These are phyloP conservation scores for Nevesoporus exiguus DNA, from an alignment of 768 basidiomycete species.

Conservation along the genomic window DNA sequence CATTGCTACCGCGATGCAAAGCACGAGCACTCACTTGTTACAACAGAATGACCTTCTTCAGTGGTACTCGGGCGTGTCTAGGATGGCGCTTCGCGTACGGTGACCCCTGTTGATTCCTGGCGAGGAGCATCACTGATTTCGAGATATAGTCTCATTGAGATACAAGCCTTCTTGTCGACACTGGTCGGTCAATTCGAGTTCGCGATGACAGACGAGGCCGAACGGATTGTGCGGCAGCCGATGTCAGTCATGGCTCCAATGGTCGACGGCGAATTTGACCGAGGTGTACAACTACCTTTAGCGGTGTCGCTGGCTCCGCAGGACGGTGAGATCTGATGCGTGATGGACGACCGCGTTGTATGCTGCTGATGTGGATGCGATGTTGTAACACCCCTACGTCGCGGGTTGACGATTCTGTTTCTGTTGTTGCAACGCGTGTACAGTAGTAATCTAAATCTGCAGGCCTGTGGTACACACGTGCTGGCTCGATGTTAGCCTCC, in stretches of 20 bases:
- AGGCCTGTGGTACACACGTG: too few species aligned
- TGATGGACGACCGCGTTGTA: neutral
- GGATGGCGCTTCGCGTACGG: conserved; percentile 30
- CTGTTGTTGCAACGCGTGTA: too few species aligned
- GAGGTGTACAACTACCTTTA: conserved; percentile 31
- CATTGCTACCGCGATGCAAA: too few species aligned
- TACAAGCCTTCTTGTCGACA: conserved; percentile 55
- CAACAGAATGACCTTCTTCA: conserved; percentile 17
- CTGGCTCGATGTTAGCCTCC: too few species aligned
- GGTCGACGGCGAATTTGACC: conserved; percentile 30
- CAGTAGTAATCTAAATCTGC: too few species aligned
- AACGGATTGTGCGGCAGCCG: conserved; percentile 28
- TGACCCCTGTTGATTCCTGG: neutral
- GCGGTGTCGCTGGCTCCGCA: conserved; percentile 13
- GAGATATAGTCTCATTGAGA: conserved; percentile 37
- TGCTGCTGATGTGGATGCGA: too few species aligned
- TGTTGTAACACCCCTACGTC: too few species aligned
- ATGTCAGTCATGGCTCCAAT: conserved; percentile 26
- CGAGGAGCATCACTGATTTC: neutral
- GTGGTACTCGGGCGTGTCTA: conserved; percentile 16
- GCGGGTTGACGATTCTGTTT: too few species aligned
- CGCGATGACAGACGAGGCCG: conserved; percentile 25
- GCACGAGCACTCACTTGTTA: too few species aligned
- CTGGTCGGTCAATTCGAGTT: conserved; percentile 54
- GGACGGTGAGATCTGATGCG: neutral